Evolutionary conservation across 2,329 filamentous ascomycete species (phyloP).

Genomic region (Xylaria multiplex): DNA sequence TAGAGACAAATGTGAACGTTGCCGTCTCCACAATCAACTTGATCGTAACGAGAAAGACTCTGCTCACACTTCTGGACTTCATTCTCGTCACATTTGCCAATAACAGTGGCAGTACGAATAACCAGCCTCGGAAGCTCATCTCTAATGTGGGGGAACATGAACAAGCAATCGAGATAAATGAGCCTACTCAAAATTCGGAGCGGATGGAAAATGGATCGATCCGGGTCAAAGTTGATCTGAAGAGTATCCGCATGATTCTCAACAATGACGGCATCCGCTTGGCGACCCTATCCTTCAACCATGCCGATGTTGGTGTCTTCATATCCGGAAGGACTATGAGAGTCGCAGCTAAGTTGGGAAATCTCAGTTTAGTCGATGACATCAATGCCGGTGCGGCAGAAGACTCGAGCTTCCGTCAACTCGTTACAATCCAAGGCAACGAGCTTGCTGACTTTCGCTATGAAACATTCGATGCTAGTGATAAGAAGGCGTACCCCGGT

Average conservation of each 20-base stretch:
- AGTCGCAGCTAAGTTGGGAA: slow-evolving; percentile 85
- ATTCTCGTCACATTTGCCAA: slow-evolving; percentile 89
- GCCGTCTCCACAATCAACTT: slow-evolving; percentile 95
- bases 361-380: slow-evolving; percentile 90
- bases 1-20: slow-evolving; percentile 92
- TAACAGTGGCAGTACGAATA: slow-evolving; percentile 52
- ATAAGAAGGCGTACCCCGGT: slow-evolving; percentile 80
- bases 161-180: slow-evolving; percentile 53
- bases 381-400: slow-evolving; percentile 89
- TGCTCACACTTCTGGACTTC: slow-evolving; percentile 93
- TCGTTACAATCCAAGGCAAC: slow-evolving; percentile 94
- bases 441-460: slow-evolving; percentile 97
- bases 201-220: slow-evolving; percentile 75
- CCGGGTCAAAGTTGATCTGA: slow-evolving; percentile 90
- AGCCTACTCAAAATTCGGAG: slow-evolving; percentile 50
- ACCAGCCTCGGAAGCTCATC: slow-evolving; percentile 50
- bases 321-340: slow-evolving; percentile 87
- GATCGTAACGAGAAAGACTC: slow-evolving; percentile 90
- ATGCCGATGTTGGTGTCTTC: slow-evolving; percentile 91
- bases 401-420: slow-evolving; percentile 81
- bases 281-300: slow-evolving; percentile 90
- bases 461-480: slow-evolving; percentile 86
- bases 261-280: slow-evolving; percentile 98
- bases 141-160: slow-evolving; percentile 50
- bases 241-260: slow-evolving; percentile 91